Evolutionary conservation across 306 rosid genomes (phyloP), one percentile per base, ranked within the genome.

Genomic region (Rubus idaeus): DNA sequence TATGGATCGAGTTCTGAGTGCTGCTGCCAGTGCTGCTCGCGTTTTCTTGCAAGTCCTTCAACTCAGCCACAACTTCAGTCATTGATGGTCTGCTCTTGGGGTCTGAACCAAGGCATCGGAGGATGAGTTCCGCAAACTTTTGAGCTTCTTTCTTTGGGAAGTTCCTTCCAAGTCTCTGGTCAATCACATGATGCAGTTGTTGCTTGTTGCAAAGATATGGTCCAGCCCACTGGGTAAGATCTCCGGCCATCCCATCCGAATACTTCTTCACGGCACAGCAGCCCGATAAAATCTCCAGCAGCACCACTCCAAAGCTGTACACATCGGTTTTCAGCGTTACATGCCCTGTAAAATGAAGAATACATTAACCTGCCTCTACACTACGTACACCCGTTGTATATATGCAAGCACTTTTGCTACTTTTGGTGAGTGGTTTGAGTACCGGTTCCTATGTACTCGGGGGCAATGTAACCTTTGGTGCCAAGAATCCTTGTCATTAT

Each of bases 291-390:
- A 85, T 85, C 83, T 88, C 76, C n/a, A 88, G 72, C 18, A 88
- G 71, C 55, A 88, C 81, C 73, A 83, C 89, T 42, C 90, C 88
- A 13, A 87, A 87, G 82, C 88, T 81, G 75, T 88, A 83, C 5
- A 81, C 83, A 62, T 85, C 89, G 0, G 79, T 79, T 78, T 87
- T 83, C 14, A 58, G 60, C 7, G 89, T 87, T 70, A 85, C 78
- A 53, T 68, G 86, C 77, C 91, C 89, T 83, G 86, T 49, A 5
- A 79, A 68, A 52, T 45, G 21, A 61, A 55, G 45, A 52, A 10
- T 20, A 37, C 45, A 26, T 74, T 45, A 68, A 46, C 41, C 7
- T 46, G 21, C 53, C 4, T 55, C 21, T 20, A 12, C 63, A 41
- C 55, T 6, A 17, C 4, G 41, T 56, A 30, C 35, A 30, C 35